These are phyloP conservation scores for Gracilaria vermiculophylla DNA, from an alignment of 23 red algal species.

Conservation along the genomic window DNA sequence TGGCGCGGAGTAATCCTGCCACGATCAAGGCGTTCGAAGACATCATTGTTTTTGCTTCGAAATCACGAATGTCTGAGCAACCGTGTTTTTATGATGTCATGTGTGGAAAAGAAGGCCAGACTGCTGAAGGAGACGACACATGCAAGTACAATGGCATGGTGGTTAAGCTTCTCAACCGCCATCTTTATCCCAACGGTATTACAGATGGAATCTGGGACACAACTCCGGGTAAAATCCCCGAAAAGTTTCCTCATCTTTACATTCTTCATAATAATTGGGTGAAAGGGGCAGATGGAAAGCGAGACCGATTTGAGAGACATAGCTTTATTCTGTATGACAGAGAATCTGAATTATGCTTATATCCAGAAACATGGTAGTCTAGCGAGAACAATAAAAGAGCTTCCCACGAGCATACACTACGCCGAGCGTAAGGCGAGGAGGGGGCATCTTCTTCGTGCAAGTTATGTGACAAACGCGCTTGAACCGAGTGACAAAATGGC, in stretches of 20 bases:
- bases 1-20: conserved; percentile 72
- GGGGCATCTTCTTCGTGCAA: too few relatives aligned
- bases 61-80: conserved; percentile 94
- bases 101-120: conserved; percentile 94
- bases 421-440: not conserved
- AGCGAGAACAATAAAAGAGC: not conserved
- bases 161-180: conserved; percentile 78
- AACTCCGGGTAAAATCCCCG: conserved; percentile 53
- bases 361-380: conserved; percentile 73
- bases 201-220: conserved; percentile 92
- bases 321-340: conserved; percentile 85
- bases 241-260: conserved; percentile 75
- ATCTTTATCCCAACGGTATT: conserved; percentile 90
- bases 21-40: conserved; percentile 89
- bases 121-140: conserved; percentile 63
- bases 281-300: conserved; percentile 83
- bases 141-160: conserved; percentile 86
- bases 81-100: conserved; percentile 97
- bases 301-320: conserved; percentile 77
- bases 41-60: conserved; percentile 88
- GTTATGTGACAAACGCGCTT: too few relatives aligned
- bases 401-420: not conserved
- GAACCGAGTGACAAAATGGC: too few relatives aligned
- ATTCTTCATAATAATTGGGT: conserved; percentile 99
- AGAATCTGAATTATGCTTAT: conserved; percentile 86